Base-by-base conservation (phyloP, 1,284 basidiomycete species). In the Dichomitus squalens region DNA sequence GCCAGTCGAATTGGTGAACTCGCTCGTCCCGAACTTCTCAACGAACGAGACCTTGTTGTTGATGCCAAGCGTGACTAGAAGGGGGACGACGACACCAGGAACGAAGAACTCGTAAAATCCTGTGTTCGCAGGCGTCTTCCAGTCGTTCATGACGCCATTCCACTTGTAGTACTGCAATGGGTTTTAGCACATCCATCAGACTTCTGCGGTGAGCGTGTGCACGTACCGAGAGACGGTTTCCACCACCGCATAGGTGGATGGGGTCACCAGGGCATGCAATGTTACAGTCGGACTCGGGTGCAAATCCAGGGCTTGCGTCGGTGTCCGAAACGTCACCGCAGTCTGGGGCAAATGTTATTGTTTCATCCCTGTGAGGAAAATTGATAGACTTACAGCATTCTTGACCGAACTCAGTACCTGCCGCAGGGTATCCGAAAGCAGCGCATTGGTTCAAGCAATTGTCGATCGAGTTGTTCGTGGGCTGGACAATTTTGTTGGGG, bases 21-120 rank as follows among this genome's bases (percentile, higher is more conserved):
- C 82, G 60, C 69, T 76, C 1, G 80, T 80, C 1, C 79, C 79
- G 4, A 23, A 70, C 70, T 92, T 92, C 72, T 92, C 89, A 7
- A 92, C 74, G 74, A 92, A 89, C 0, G 83, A 81, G 50, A 92
- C 84, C 67, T 92, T 92, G 75, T 85, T 82, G 75, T 92, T 92
- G 70, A 88, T 76, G 4, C 89, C 88, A 35, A 92, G 75, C 0
- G 89, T 90, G 5, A 87, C 83, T 41, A 91, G 80, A 52, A 91
- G 75, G 3, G 89, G 88, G 6, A 89, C 82, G 52, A 89, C 76
- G 33, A 91, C 77, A 12, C 88, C 87, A 31, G 70, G 74, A 27
- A 78, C 81, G 58, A 90, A 76, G 71, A 86, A 86, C 84, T 90
- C 82, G 63, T 92, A 92, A 52, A 72, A 73, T 1, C 89, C 88